Evolutionary conservation across 768 basidiomycete species (phyloP), one percentile per base, ranked within the genome.

Genomic region (Russula sp.): DNA sequence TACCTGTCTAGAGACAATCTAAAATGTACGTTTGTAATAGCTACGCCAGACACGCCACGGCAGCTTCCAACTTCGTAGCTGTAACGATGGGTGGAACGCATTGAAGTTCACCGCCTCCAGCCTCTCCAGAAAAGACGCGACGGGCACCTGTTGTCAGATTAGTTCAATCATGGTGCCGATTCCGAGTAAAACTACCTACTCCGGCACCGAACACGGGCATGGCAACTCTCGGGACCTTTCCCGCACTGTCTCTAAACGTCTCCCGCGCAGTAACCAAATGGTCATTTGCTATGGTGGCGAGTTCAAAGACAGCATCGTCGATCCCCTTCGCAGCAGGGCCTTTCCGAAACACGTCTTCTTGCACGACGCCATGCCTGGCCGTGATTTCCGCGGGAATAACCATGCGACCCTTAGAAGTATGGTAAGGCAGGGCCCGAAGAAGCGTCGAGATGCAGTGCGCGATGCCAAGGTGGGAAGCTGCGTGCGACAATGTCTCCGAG

Each of bases 301-400:
- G 85, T 69, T 92, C 89, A 70, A 83, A 94, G 34, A 90, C 87
- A 0, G 91, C 91, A 63, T 91, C 86, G 54, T 84, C 84, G 16
- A 94, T 77, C 2, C 84, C 88, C 52, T 80, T 73, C 49, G 85
- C 84, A 10, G 75, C 61, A 48, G 64, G 68, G 5, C 85, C 84
- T 37, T 76, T 75, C 49, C 84, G 79, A 70, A 91, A 85, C 16
- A 94, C 84, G 16, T 89, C 86, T 71, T 94, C 90, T 72, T 92
- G 90, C 65, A 77, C 82, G 20, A 93, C 87, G 20, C 84, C 82
- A 67, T 91, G 87, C 65, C 80, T 86, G 47, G 88, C 86, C 14
- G 89, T 90, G 59, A 93, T 82, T 69, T 92, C 91, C 31, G 88
- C 85, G 11, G 91, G 92, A 40, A 94, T 85, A 27, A 88, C 80